phyloP scores from a whole-genome alignment of 805 yeast species.

The Cyberlindnera bimundalis region DNA sequence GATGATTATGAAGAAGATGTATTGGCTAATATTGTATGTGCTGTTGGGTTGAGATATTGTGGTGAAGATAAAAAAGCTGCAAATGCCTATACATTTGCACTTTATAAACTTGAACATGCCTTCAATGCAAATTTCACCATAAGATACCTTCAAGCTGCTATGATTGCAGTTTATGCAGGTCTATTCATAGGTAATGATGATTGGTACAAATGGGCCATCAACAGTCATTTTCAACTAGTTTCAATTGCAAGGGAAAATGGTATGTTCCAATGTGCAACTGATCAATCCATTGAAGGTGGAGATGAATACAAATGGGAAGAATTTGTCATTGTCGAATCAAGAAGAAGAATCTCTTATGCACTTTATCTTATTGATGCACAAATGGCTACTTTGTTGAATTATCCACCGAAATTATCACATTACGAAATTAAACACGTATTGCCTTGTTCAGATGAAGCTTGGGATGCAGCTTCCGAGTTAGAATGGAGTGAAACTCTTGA shows the following conservation, averaged over 20 bases:
- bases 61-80: neutral
- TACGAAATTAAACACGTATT: neutral
- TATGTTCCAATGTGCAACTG: conserved; percentile 1
- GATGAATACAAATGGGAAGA: neutral
- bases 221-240: conserved; percentile 4
- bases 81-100: neutral
- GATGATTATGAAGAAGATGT: conserved; percentile 1
- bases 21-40: neutral
- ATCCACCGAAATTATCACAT: conserved; percentile 1
- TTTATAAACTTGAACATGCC: neutral
- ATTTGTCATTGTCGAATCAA: neutral
- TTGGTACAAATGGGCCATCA: conserved; percentile 4
- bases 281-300: neutral
- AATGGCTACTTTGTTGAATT: conserved; percentile 5
- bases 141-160: neutral
- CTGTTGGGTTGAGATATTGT: neutral
- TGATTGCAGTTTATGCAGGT: conserved; percentile 3
- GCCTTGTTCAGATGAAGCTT: neutral
- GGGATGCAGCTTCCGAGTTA: neutral
- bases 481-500: neutral
- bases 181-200: conserved; percentile 2
- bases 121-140: neutral
- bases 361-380: conserved; percentile 2
- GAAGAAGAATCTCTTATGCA: conserved; percentile 1
- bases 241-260: conserved; percentile 4